phyloP scores from a whole-genome alignment of 1,139 yeast species.

The Candida sp. region DNA sequence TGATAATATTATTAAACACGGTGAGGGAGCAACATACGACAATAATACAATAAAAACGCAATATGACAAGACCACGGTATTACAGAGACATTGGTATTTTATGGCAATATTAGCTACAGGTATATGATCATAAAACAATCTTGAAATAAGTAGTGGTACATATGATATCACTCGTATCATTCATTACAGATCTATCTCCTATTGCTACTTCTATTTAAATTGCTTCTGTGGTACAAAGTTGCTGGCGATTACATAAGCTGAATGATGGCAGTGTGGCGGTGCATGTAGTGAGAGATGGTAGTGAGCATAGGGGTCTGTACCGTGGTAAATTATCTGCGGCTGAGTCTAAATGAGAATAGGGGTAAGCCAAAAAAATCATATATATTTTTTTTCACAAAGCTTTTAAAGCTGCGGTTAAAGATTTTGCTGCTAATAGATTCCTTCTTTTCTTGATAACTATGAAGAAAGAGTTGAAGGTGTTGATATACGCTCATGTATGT shows the following conservation, averaged over 20 bases:
- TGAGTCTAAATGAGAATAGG: background rate
- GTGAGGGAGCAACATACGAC: background rate
- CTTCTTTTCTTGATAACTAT: slow-evolving; percentile 14
- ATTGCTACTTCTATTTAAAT: too few species aligned
- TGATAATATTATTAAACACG: background rate
- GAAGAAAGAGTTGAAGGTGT: slow-evolving; percentile 60
- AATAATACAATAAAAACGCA: too few species aligned
- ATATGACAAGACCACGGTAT: too few species aligned
- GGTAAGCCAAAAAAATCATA: background rate
- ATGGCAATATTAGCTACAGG: too few species aligned
- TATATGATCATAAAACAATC: too few species aligned
- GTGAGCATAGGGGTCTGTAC: background rate
- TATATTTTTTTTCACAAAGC: too few species aligned
- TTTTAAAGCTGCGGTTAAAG: background rate
- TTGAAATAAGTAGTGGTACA: too few species aligned
- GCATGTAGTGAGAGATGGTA: background rate
- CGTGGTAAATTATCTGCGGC: background rate
- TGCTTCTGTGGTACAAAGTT: background rate
- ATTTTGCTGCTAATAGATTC: background rate
- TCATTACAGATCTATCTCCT: too few species aligned
- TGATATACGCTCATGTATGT: slow-evolving; percentile 54
- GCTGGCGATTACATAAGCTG: background rate
- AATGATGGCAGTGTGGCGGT: background rate
- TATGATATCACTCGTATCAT: too few species aligned
- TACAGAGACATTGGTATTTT: too few species aligned